Percentiles rank a stretch among this genome's conserved stretches.
phyloP scores from a whole-genome alignment of 352 stramenopile genomes.

The Phytopythium litorale region DNA sequence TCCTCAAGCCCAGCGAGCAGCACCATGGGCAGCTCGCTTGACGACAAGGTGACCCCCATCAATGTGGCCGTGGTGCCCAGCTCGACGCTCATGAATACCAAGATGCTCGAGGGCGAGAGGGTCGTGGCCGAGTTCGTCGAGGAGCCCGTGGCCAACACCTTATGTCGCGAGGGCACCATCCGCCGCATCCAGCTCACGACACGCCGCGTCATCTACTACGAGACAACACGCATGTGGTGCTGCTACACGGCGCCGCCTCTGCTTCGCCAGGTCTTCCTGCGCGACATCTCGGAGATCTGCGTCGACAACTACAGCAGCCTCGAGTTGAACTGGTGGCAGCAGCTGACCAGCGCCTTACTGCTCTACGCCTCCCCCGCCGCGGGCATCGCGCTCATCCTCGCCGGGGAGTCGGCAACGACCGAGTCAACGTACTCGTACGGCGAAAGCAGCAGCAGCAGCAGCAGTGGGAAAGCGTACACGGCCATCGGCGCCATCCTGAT shows the following conservation, averaged over 20 bases:
- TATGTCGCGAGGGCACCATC: constrained; percentile 3
- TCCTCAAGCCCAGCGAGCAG: background rate
- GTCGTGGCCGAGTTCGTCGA: constrained; percentile 9
- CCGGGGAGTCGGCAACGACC: too few relatives aligned
- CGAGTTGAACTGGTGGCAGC: background rate
- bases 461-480: background rate
- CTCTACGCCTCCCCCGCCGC: background rate
- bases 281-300: constrained; percentile 10
- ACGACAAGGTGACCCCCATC: background rate
- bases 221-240: constrained; percentile 4
- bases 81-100: background rate
- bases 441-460: too few relatives aligned
- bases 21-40: background rate
- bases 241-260: background rate
- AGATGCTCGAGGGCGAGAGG: constrained; percentile 3
- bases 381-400: background rate
- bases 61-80: background rate
- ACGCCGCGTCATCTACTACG: constrained; percentile 6
- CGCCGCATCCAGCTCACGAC: constrained; percentile 14
- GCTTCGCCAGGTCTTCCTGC: constrained; percentile 11
- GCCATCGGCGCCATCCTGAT: constrained; percentile 2
- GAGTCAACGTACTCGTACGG: too few relatives aligned
- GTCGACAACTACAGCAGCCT: constrained; percentile 3
- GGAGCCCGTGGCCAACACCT: constrained; percentile 1
- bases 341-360: background rate